Conservation (phyloP, 2,329 filamentous ascomycete species). For the Aureobasidium namibiae region DNA sequence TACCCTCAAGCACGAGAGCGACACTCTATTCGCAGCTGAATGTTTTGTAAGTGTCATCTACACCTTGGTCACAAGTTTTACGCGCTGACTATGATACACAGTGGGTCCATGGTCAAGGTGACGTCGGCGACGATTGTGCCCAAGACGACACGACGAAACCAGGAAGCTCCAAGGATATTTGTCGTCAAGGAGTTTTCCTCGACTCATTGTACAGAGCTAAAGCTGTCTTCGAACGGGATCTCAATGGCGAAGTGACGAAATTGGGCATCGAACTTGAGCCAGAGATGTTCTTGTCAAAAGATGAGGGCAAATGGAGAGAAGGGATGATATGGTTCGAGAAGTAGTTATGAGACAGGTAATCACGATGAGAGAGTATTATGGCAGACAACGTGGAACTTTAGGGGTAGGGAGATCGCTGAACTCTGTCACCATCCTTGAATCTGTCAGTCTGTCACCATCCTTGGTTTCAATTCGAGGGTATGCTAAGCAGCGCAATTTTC, state of each 20-base stretch:
- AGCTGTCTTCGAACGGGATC: neutral
- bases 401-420: too few relatives aligned
- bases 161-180: neutral
- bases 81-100: neutral
- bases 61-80: too few relatives aligned
- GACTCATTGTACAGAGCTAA: neutral
- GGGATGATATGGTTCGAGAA: constrained; percentile 18
- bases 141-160: neutral
- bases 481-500: too few relatives aligned
- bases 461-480: too few relatives aligned
- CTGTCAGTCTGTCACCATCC: too few relatives aligned
- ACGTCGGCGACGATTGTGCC: neutral
- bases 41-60: neutral
- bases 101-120: neutral
- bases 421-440: too few relatives aligned
- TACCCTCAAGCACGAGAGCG: neutral
- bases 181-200: neutral
- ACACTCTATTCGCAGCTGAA: neutral
- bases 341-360: neutral
- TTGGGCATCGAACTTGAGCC: constrained; percentile 8
- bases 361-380: too few relatives aligned
- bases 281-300: constrained; percentile 11
- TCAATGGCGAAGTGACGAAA: neutral
- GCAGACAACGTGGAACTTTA: too few relatives aligned
- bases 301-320: constrained; percentile 14